These are phyloP conservation scores for Obba rivulosa DNA, from an alignment of 768 basidiomycete species.

Conservation along the genomic window DNA sequence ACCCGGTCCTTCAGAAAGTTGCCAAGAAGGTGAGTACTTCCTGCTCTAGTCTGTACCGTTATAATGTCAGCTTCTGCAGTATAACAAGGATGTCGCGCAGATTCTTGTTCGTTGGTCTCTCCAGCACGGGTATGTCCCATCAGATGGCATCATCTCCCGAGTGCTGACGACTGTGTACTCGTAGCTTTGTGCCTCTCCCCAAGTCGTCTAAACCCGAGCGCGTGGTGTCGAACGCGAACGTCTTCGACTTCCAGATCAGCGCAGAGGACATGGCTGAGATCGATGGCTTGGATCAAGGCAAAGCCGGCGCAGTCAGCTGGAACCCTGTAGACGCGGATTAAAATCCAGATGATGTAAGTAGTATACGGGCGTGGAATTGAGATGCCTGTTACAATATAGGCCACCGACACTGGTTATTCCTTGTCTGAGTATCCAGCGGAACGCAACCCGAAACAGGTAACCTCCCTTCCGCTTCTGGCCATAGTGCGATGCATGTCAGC, in stretches of 20 bases:
- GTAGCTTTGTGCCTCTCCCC: slow-evolving; percentile 41
- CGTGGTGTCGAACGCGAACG: slow-evolving; percentile 37
- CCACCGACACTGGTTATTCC: too few relatives aligned
- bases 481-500: too few relatives aligned
- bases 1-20: slow-evolving; percentile 47
- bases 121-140: slow-evolving; percentile 62
- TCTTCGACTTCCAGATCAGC: slow-evolving; percentile 42
- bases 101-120: slow-evolving; percentile 89
- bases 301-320: slow-evolving; percentile 41
- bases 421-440: too few relatives aligned
- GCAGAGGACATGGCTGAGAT: slow-evolving; percentile 38
- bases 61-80: slow-evolving; percentile 4
- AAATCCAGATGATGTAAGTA: not conserved
- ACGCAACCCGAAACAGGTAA: too few relatives aligned
- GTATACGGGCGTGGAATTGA: too few relatives aligned
- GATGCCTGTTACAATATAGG: too few relatives aligned
- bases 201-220: slow-evolving; percentile 39
- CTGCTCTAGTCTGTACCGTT: not conserved
- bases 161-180: not conserved
- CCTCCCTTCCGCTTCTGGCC: too few relatives aligned
- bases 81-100: slow-evolving; percentile 59
- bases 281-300: slow-evolving; percentile 39
- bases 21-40: slow-evolving; percentile 40
- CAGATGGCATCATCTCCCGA: not conserved
- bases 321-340: slow-evolving; percentile 34